Percentiles rank a stretch among this genome's conserved stretches.
Evolutionary conservation across 345 rosid species (phyloP).

Genomic region (Alliaria petiolata): DNA sequence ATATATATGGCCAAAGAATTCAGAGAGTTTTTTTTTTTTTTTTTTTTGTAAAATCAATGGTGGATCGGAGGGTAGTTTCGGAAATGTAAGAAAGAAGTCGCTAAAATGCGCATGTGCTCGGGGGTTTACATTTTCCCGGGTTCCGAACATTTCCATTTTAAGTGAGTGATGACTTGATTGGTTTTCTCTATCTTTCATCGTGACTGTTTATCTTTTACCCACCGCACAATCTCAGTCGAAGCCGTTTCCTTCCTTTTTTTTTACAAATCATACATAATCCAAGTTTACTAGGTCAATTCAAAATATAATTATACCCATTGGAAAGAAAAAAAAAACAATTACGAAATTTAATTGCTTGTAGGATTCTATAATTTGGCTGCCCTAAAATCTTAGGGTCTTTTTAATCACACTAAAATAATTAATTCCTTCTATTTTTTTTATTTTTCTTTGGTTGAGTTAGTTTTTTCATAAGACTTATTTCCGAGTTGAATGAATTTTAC

Average conservation of each 20-base stretch:
- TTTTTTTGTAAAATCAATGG: constrained; percentile 23
- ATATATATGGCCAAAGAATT: not conserved
- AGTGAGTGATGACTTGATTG: constrained; percentile 17
- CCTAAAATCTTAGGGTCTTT: not conserved
- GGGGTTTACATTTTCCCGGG: constrained; percentile 29
- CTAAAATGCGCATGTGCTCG: constrained; percentile 34
- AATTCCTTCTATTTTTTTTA: too few species aligned
- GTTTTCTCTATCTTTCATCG: not conserved
- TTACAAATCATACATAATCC: not conserved
- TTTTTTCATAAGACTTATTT: not conserved
- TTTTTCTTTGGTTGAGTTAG: too few species aligned
- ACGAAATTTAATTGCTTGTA: not conserved
- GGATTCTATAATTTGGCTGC: not conserved
- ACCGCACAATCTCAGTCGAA: not conserved
- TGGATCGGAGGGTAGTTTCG: constrained; percentile 23
- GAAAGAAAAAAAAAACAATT: too few species aligned
- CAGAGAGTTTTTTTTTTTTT: not conserved
- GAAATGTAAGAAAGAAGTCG: not conserved
- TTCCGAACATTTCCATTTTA: constrained; percentile 5
- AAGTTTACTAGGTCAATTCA: constrained; percentile 1
- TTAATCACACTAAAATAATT: not conserved
- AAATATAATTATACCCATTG: not conserved
- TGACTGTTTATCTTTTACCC: constrained; percentile 11
- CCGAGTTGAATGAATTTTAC: not conserved
- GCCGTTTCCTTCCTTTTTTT: not conserved